Base-by-base conservation (phyloP, 1,139 yeast genomes). In the Arxiozyma telluris region DNA sequence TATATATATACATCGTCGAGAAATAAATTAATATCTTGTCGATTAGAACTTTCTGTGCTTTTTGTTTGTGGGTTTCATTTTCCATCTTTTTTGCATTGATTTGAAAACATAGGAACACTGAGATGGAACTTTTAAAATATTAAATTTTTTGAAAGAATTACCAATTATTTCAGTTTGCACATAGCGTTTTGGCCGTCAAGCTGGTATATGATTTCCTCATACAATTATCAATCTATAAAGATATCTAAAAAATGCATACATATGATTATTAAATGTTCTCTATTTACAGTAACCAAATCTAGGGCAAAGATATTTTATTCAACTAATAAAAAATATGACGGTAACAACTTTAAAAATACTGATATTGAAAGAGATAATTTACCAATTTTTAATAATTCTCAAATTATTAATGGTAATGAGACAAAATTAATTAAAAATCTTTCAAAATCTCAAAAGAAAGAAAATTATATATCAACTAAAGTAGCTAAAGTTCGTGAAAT, bases 301-400 rank as follows among this genome's bases (percentile, higher is more conserved):
- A 34, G 39, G 17, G 8, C n/a, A 34, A 34, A 34, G n/a, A 4
- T 15, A 34, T 34, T 34, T 15, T 15, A 34, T 34, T 34, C 39
- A 34, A 15, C 39, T 4, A 15, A 15, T 12, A 34, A 12, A 34
- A 34, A 34, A 3, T 34, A 12, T 34, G 2, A 34, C 4, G 12
- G 6, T 34, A 34, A 15, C 12, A 15, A 34, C n/a, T 34, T 34
- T 34, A 34, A 34, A 34, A 34, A 34, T 15, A 15, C n/a, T 34
- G n/a, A 41, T 25, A 20, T 25, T 25, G 20, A 47, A 15, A 51
- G 47, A 21, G 51, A 52, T 9, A 38, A 48, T 15, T 44, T 52
- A 22, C 44, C 51, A 11, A 48, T 48, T 15, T 48, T 52, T 27
- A 38, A 20, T 27, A 8, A 41, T 41, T 25, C 39, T 41, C 30